Base-by-base conservation (phyloP, 192 early-diverging fungal genomes). In the Podila minutissima region DNA sequence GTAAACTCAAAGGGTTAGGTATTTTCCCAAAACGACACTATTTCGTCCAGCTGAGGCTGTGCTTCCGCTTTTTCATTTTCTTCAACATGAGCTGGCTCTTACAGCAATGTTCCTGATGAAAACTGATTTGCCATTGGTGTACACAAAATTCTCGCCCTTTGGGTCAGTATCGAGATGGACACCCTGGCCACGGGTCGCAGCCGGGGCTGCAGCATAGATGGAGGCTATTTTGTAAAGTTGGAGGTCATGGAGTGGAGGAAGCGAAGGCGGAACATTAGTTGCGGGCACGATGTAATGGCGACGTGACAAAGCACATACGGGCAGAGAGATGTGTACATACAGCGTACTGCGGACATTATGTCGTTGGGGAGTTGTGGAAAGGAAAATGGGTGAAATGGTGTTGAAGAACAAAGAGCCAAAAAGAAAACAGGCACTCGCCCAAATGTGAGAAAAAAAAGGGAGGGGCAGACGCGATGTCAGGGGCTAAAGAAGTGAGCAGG, bases 51-150 rank as follows among this genome's bases (percentile, higher is more conserved):
- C 13, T 11, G 15, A 37, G 10, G 35, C 35, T 10, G 35, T 37
- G 41, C 41, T 46, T 46, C 0, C 15, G 12, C 8, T 46, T 46
- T 46, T 46, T 17, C 3, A 15, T 46, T 46, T 17, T 33, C 7
- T 17, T 33, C 11, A 12, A 41, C 38, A 8, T 53, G 20, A 49
- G 53, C 7, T 24, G 33, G 5, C n/a, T 24, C 65, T 12, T 85
- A 94, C 94, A 85, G 86, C 87, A 38, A 99, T 74, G 76, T 92
- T 90, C 63, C 97, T 89, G 59, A 99, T 93, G 38, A 97, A 89
- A 51, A 99, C 93, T 5, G 94, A 85, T 59, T 92, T 91, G 31
- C 96, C 96, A 70, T 93, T 97, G 32, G 96, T 94, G 75, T 99
- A 99, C 64, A 96, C 86, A 70, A 99, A 90, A 72, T 86, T 88